These are phyloP conservation scores for Candida michaelii DNA, from an alignment of 805 yeast genomes.

Conservation along the genomic window DNA sequence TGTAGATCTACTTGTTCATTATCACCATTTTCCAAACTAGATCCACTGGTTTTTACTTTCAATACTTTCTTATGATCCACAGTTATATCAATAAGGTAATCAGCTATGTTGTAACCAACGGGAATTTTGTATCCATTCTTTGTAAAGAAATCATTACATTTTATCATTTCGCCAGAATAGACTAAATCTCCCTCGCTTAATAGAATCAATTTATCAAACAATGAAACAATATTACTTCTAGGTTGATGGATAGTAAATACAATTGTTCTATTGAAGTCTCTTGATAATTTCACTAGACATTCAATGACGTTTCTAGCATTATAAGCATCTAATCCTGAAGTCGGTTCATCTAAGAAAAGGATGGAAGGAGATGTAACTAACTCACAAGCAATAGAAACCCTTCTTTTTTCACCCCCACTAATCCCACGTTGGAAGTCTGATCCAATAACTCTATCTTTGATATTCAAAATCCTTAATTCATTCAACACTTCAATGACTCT, in stretches of 20 bases:
- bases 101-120: conserved; percentile 88
- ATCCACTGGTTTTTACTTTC: conserved; percentile 21
- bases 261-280: conserved; percentile 80
- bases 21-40: conserved; percentile 14
- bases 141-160: conserved; percentile 73
- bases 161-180: conserved; percentile 81
- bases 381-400: conserved; percentile 82
- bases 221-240: conserved; percentile 88
- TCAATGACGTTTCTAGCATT: conserved; percentile 92
- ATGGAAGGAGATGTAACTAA: conserved; percentile 72
- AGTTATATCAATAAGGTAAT: conserved; percentile 86
- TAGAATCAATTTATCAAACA: conserved; percentile 79
- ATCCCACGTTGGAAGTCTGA: conserved; percentile 88
- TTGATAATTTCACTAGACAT: conserved; percentile 74
- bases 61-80: conserved; percentile 52
- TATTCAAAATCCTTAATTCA: conserved; percentile 79
- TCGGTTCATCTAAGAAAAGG: conserved; percentile 80
- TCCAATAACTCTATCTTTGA: conserved; percentile 85
- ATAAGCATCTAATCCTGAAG: conserved; percentile 92
- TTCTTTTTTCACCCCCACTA: conserved; percentile 64
- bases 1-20: conserved; percentile 27
- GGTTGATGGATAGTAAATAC: conserved; percentile 97
- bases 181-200: conserved; percentile 83
- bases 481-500: conserved; percentile 82
- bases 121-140: conserved; percentile 83